These are phyloP conservation scores for Nicotiana otophora DNA, from an alignment of 257 asterid species.

Conservation along the genomic window DNA sequence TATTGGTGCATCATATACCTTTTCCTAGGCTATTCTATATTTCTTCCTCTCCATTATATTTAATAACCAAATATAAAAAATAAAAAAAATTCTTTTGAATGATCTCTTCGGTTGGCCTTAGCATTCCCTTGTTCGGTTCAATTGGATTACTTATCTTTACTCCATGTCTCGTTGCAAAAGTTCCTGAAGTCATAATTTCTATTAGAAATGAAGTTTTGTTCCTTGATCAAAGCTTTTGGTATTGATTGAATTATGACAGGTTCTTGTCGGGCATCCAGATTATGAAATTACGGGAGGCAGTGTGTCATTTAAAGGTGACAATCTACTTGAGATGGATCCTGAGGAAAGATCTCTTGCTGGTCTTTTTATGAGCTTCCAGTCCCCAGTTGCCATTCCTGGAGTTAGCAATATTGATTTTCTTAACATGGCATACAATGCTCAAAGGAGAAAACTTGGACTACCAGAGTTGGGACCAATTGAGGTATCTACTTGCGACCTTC, in stretches of 20 bases:
- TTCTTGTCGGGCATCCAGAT: constrained; percentile 98
- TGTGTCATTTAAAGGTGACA: constrained; percentile 71
- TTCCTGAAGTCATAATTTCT: not conserved
- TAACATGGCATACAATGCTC: constrained; percentile 95
- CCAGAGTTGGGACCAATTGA: constrained; percentile 96
- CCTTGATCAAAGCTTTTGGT: constrained; percentile 9
- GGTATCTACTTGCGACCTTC: constrained; percentile 36
- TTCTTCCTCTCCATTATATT: not conserved
- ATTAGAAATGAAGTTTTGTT: not conserved
- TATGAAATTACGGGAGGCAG: constrained; percentile 91
- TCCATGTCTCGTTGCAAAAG: not conserved
- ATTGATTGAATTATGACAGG: constrained; percentile 45
- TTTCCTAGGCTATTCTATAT: not conserved
- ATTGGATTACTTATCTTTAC: not conserved
- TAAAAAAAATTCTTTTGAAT: not conserved
- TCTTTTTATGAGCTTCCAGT: constrained; percentile 93
- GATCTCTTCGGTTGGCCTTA: not conserved
- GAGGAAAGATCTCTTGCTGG: constrained; percentile 97
- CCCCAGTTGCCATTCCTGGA: constrained; percentile 97
- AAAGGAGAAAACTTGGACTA: constrained; percentile 61
- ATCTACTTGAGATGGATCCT: constrained; percentile 88
- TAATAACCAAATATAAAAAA: not conserved
- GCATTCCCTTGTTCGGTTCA: not conserved
- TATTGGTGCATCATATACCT: not conserved
- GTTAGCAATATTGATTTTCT: constrained; percentile 92